These are phyloP conservation scores for Amanita pseudoporphyria DNA, from an alignment of 768 basidiomycete genomes.

Conservation along the genomic window DNA sequence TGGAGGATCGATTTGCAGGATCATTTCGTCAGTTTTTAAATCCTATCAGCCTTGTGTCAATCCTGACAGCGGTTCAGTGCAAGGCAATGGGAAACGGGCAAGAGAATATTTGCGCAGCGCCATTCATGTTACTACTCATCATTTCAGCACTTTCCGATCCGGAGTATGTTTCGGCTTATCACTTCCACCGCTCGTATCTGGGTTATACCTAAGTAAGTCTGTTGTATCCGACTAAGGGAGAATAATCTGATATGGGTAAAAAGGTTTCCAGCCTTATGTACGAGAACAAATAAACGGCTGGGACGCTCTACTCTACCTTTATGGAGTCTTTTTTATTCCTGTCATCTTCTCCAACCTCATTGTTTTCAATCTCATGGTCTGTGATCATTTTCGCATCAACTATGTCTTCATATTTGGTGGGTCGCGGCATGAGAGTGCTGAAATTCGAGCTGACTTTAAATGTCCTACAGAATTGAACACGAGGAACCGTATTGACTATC, in stretches of 20 bases:
- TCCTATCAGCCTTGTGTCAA: not conserved
- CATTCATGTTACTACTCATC: conserved; percentile 43
- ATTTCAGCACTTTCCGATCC: conserved; percentile 65
- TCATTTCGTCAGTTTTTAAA: conserved; percentile 54
- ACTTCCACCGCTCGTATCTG: conserved; percentile 56
- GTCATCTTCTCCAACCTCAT: conserved; percentile 68
- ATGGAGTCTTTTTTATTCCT: conserved; percentile 66
- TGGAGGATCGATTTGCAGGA: conserved; percentile 68
- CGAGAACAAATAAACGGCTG: conserved; percentile 52
- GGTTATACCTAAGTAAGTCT: conserved; percentile 47
- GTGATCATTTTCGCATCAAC: conserved; percentile 72
- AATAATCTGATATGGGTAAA: not conserved
- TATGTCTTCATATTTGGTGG: conserved; percentile 88
- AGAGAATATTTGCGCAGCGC: conserved; percentile 52
- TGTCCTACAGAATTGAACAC: conserved; percentile 51
- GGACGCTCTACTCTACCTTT: conserved; percentile 69
- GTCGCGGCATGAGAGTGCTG: conserved; percentile 11
- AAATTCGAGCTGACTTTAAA: not conserved
- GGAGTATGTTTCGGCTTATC: conserved; percentile 67
- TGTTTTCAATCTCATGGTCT: conserved; percentile 76
- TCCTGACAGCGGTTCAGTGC: conserved; percentile 21
- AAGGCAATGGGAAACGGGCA: conserved; percentile 75
- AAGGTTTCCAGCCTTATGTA: conserved; percentile 49
- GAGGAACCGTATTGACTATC: conserved; percentile 63
- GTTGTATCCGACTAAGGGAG: not conserved